phyloP scores from a whole-genome alignment of 2,329 filamentous ascomycete species.

The Harringtonia lauricola region DNA sequence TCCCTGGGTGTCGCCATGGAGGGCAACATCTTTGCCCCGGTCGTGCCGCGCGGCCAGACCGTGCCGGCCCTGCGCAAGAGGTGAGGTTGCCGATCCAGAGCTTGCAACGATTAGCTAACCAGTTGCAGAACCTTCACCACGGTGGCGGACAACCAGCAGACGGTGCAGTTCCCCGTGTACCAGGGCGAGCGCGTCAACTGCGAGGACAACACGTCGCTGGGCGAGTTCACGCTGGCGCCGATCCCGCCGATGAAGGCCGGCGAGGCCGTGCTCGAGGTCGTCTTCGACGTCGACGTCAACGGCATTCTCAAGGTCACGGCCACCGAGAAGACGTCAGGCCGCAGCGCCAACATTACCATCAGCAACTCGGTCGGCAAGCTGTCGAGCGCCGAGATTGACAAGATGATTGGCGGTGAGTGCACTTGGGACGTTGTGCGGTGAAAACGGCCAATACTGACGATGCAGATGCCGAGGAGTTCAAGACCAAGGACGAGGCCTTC shows the following conservation, averaged over 20 bases:
- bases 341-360: slow-evolving; percentile 98
- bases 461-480: slow-evolving; percentile 90
- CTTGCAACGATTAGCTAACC: background rate
- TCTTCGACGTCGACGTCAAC: slow-evolving; percentile 99
- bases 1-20: slow-evolving; percentile 84
- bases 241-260: slow-evolving; percentile 83
- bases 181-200: slow-evolving; percentile 98
- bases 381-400: slow-evolving; percentile 87
- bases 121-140: slow-evolving; percentile 66
- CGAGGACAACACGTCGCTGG: slow-evolving; percentile 94
- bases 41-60: slow-evolving; percentile 70
- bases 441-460: too few species aligned
- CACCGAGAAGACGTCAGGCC: slow-evolving; percentile 96
- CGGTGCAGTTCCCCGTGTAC: slow-evolving; percentile 84
- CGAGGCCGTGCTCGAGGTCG: slow-evolving; percentile 91
- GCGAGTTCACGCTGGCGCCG: slow-evolving; percentile 92
- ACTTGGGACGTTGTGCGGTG: background rate
- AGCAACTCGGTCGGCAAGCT: slow-evolving; percentile 99
- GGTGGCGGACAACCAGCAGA: slow-evolving; percentile 64
- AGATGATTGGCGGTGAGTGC: slow-evolving; percentile 74
- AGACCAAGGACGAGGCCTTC: slow-evolving; percentile 94
- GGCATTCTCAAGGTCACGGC: slow-evolving; percentile 99
- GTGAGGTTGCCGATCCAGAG: slow-evolving; percentile 19
- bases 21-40: slow-evolving; percentile 95
- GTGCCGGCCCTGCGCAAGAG: slow-evolving; percentile 79